Conservation (phyloP, 768 basidiomycete species). For the Aureoboletus auriporus region DNA sequence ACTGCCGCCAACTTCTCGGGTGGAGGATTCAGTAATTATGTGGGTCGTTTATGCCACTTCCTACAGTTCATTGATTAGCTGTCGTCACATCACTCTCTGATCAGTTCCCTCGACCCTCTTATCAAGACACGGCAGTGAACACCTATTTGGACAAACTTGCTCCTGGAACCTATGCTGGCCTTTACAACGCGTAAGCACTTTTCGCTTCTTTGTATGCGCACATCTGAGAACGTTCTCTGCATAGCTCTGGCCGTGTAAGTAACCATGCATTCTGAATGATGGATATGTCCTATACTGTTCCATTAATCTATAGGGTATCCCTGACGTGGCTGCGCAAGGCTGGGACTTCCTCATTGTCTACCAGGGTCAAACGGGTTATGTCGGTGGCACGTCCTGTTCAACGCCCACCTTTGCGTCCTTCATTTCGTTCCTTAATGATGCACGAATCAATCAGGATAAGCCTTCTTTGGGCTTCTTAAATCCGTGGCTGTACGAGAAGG, state of each 20-base stretch:
- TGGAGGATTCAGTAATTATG: constrained; percentile 71
- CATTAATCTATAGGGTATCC: constrained; percentile 38
- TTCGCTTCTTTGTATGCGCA: background rate
- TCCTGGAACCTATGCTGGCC: constrained; percentile 47
- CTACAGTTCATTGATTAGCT: background rate
- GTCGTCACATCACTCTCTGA: background rate
- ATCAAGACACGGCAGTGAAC: constrained; percentile 45
- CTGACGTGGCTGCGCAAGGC: constrained; percentile 65
- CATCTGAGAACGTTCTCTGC: background rate
- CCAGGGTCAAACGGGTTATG: constrained; percentile 31
- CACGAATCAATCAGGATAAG: constrained; percentile 40
- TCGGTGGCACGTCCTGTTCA: constrained; percentile 64
- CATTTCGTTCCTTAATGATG: constrained; percentile 64
- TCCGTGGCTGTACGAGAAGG: constrained; percentile 49
- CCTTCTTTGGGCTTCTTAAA: constrained; percentile 61
- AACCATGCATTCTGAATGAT: background rate
- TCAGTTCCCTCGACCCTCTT: constrained; percentile 51
- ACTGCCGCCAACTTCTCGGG: constrained; percentile 59
- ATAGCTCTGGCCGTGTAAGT: constrained; percentile 49
- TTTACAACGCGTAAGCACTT: constrained; percentile 52
- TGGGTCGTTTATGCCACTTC: constrained; percentile 25
- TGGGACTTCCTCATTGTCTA: constrained; percentile 46
- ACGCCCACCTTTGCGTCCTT: constrained; percentile 63
- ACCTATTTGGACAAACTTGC: constrained; percentile 44
- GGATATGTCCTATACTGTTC: no score